Percentiles rank a stretch among this genome's conserved stretches.
phyloP scores from a whole-genome alignment of 768 basidiomycete genomes.

The Holtermannia corniformis region DNA sequence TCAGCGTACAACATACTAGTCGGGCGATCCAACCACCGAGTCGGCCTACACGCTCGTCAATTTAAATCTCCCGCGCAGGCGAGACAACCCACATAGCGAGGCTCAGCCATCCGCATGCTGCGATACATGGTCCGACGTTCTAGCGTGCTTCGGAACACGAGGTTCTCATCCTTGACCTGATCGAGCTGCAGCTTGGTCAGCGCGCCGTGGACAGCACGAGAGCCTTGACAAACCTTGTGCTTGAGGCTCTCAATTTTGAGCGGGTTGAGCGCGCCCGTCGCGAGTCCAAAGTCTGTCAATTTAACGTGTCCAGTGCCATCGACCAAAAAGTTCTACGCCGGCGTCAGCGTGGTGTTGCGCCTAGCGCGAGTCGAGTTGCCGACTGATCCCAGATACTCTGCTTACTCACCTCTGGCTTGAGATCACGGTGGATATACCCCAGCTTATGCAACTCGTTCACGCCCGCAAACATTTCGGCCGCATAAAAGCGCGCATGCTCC shows the following conservation, averaged over 20 bases:
- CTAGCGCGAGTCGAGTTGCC: background rate
- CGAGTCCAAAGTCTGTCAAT: constrained; percentile 81
- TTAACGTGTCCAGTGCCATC: constrained; percentile 95
- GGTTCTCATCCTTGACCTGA: constrained; percentile 85
- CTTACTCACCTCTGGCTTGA: constrained; percentile 90
- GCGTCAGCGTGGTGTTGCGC: constrained; percentile 4
- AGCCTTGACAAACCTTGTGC: constrained; percentile 56
- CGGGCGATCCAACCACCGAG: constrained; percentile 93
- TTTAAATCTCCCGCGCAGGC: background rate
- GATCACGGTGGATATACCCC: constrained; percentile 94
- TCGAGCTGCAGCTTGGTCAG: constrained; percentile 62
- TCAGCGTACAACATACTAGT: constrained; percentile 49
- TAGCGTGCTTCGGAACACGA: constrained; percentile 81
- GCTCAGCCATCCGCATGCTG: constrained; percentile 78
- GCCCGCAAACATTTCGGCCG: constrained; percentile 92
- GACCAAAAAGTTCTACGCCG: constrained; percentile 79
- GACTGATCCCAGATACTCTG: too few species aligned
- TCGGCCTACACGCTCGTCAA: constrained; percentile 54
- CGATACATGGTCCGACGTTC: constrained; percentile 92
- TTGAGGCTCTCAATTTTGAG: constrained; percentile 88
- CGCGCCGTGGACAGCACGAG: background rate
- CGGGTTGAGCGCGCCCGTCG: constrained; percentile 91
- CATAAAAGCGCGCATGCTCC: constrained; percentile 93
- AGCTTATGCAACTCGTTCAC: constrained; percentile 93
- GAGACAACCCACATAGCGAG: constrained; percentile 52